Evolutionary conservation across 148 eudicot species (phyloP).

Genomic region (Chenopodium berlandieri): DNA sequence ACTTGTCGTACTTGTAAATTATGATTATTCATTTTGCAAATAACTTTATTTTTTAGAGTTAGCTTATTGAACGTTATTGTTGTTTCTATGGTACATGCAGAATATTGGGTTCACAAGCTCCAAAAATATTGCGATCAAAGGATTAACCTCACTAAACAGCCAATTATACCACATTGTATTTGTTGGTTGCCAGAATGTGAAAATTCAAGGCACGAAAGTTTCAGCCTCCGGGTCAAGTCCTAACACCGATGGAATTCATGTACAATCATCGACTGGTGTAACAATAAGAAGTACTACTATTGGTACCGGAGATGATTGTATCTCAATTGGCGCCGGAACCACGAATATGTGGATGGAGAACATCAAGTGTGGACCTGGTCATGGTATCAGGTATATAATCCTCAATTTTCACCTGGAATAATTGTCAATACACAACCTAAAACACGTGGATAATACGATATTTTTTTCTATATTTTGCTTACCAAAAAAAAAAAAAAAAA

Average conservation of each 20-base stretch:
- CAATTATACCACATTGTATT: conserved; percentile 45
- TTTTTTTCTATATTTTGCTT: neutral
- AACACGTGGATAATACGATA: no score
- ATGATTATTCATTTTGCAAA: neutral
- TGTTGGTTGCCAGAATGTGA: conserved; percentile 35
- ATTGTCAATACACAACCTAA: no score
- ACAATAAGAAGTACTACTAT: conserved; percentile 36
- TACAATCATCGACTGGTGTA: conserved; percentile 31
- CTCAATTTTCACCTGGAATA: no score
- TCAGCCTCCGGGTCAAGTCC: conserved; percentile 35
- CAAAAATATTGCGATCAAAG: conserved; percentile 32
- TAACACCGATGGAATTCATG: conserved; percentile 35
- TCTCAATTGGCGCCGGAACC: conserved; percentile 44
- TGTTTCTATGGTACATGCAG: neutral
- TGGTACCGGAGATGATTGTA: conserved; percentile 54
- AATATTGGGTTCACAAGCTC: conserved; percentile 32
- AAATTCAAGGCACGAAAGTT: conserved; percentile 27
- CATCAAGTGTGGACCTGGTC: conserved; percentile 57
- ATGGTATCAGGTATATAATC: conserved; percentile 28
- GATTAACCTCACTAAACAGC: conserved; percentile 40
- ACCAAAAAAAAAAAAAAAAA: neutral
- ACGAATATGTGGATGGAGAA: conserved; percentile 44
- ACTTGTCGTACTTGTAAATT: no score
- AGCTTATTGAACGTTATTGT: neutral
- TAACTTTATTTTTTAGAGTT: no score